These are phyloP conservation scores for Globisporangium irregulare DNA, from an alignment of 352 stramenopile genomes.

Conservation along the genomic window DNA sequence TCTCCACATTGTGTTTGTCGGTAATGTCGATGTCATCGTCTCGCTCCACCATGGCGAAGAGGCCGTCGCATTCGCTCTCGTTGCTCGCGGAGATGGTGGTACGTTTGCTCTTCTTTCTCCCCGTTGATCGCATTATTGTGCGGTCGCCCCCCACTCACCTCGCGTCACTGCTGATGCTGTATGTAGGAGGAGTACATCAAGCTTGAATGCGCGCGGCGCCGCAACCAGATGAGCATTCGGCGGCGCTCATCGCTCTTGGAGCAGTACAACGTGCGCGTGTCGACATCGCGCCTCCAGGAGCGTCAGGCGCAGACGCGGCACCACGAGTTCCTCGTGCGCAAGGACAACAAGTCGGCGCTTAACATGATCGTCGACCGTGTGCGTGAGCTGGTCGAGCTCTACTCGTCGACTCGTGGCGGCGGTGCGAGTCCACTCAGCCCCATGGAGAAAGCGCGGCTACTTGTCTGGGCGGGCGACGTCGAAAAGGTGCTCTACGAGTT, in stretches of 20 bases:
- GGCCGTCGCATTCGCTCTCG: constrained; percentile 22
- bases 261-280: constrained; percentile 37
- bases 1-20: not conserved
- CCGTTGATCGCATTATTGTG: not conserved
- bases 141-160: not conserved
- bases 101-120: not conserved
- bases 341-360: constrained; percentile 50
- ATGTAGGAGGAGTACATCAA: constrained; percentile 55
- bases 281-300: constrained; percentile 46
- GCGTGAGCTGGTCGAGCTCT: constrained; percentile 31
- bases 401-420: constrained; percentile 1
- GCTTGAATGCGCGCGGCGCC: constrained; percentile 47
- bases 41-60: constrained; percentile 11
- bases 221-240: constrained; percentile 39
- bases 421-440: constrained; percentile 26
- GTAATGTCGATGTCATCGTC: not conserved
- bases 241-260: constrained; percentile 43
- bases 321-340: constrained; percentile 45
- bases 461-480: constrained; percentile 36
- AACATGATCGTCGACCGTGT: constrained; percentile 40
- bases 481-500: constrained; percentile 44
- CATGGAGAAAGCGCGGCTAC: constrained; percentile 51
- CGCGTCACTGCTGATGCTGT: not conserved
- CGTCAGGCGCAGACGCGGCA: constrained; percentile 39
- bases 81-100: constrained; percentile 40